These are phyloP conservation scores for Populus trichocarpa DNA, from an alignment of 441 rosid species.

Conservation along the genomic window DNA sequence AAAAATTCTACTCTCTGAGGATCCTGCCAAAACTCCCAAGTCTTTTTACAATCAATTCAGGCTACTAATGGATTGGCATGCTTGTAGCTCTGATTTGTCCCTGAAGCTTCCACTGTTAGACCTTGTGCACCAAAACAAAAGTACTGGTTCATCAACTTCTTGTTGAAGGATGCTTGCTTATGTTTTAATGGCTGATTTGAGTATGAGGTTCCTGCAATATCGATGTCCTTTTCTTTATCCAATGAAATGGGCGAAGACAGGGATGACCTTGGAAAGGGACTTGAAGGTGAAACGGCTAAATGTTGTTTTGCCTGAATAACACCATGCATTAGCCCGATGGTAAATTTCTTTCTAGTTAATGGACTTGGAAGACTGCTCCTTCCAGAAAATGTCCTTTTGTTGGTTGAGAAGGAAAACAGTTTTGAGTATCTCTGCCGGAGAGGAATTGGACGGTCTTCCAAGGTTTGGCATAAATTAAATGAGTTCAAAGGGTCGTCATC, in stretches of 20 bases:
- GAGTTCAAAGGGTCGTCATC: constrained; percentile 29
- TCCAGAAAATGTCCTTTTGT: constrained; percentile 38
- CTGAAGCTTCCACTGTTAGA: constrained; percentile 45
- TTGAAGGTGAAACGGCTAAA: constrained; percentile 34
- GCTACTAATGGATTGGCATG: constrained; percentile 45
- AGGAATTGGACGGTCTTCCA: constrained; percentile 42
- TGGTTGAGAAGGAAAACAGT: constrained; percentile 35
- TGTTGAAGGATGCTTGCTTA: constrained; percentile 35
- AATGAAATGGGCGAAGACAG: constrained; percentile 36
- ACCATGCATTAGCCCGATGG: constrained; percentile 68
- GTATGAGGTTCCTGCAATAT: constrained; percentile 8
- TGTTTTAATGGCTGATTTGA: constrained; percentile 18
- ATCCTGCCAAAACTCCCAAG: not conserved
- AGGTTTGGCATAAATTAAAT: constrained; percentile 16
- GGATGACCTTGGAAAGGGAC: constrained; percentile 35
- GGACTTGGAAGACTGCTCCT: constrained; percentile 73
- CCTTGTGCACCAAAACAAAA: constrained; percentile 73
- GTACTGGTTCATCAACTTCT: constrained; percentile 60
- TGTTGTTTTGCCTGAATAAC: constrained; percentile 59
- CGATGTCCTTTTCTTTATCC: constrained; percentile 30
- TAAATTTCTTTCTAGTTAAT: constrained; percentile 55
- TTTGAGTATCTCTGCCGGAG: constrained; percentile 65
- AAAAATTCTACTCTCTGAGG: not conserved
- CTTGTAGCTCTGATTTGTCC: constrained; percentile 35
- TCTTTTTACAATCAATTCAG: constrained; percentile 21